A percentile compares a stretch with the other conserved stretches of the same genome.
Conservation (phyloP, 345 rosid genomes). For the Corymbia maculata region DNA sequence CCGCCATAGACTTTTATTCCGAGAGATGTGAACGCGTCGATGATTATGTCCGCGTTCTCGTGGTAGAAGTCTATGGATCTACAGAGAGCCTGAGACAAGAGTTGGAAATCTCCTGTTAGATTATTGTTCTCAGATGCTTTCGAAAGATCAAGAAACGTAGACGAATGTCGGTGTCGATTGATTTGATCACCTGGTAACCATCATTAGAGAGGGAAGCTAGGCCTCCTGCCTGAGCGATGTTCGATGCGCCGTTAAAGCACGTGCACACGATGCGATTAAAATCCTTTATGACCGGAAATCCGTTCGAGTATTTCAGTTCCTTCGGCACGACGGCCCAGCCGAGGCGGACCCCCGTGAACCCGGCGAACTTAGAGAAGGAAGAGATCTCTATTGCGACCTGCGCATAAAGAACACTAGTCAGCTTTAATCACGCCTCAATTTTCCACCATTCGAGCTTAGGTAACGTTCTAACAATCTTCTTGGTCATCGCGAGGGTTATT, state of each 20-base stretch:
- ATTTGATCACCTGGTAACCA: slow-evolving; percentile 40
- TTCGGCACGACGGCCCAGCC: slow-evolving; percentile 87
- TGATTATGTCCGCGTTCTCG: slow-evolving; percentile 51
- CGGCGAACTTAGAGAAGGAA: slow-evolving; percentile 83
- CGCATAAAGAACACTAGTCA: neutral
- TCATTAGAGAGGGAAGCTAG: slow-evolving; percentile 57
- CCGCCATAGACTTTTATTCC: slow-evolving; percentile 61
- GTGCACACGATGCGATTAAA: slow-evolving; percentile 70
- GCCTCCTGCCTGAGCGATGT: slow-evolving; percentile 72
- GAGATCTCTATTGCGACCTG: slow-evolving; percentile 86
- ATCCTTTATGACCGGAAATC: slow-evolving; percentile 59
- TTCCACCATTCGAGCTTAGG: neutral
- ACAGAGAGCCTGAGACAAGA: slow-evolving; percentile 18
- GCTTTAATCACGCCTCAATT: neutral
- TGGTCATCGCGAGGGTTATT: neutral
- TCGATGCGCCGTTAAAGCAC: slow-evolving; percentile 83
- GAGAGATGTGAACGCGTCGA: slow-evolving; percentile 33
- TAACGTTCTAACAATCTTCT: neutral
- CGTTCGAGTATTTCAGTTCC: slow-evolving; percentile 58
- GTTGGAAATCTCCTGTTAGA: neutral
- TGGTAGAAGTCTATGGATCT: slow-evolving; percentile 40
- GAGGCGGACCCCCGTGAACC: slow-evolving; percentile 85
- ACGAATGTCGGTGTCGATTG: neutral
- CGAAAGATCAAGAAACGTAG: neutral
- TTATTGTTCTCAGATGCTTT: neutral